Percentiles rank a stretch among this genome's conserved stretches.
Evolutionary conservation across 2,329 filamentous ascomycete genomes (phyloP).

Genomic region (Aspergillus bombycis): DNA sequence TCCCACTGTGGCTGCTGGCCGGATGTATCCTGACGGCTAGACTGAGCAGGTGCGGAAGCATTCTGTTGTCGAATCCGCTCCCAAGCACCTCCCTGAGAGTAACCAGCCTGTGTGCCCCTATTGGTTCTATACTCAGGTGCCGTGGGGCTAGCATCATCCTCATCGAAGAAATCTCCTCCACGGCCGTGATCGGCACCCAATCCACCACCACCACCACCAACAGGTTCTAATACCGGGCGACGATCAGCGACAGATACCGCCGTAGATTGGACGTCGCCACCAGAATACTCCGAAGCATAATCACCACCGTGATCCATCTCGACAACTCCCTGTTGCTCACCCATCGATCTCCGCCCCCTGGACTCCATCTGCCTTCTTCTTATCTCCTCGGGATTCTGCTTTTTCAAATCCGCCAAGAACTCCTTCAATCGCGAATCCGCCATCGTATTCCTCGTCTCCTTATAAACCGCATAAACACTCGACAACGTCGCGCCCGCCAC

Average conservation of each 20-base stretch:
- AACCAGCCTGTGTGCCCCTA: conserved; percentile 10
- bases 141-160: conserved; percentile 42
- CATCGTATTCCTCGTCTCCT: conserved; percentile 17
- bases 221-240: neutral
- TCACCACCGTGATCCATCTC: conserved; percentile 8
- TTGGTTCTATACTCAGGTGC: conserved; percentile 35
- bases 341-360: conserved; percentile 7
- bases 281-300: neutral
- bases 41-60: conserved; percentile 3
- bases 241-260: neutral
- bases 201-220: neutral
- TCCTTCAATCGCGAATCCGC: conserved; percentile 28
- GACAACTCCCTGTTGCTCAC: neutral
- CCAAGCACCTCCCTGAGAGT: conserved; percentile 38
- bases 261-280: neutral
- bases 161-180: conserved; percentile 35
- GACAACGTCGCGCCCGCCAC: conserved; percentile 10
- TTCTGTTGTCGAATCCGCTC: conserved; percentile 41
- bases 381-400: conserved; percentile 25
- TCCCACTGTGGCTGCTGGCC: conserved; percentile 1
- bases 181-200: conserved; percentile 13
- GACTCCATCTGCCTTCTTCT: conserved; percentile 23
- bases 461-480: conserved; percentile 14
- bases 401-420: conserved; percentile 25
- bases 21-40: neutral